Evolutionary conservation across 176 grass and related monocot genomes (phyloP), one percentile per base, ranked within the genome.

Genomic region (Raddia guianensis): DNA sequence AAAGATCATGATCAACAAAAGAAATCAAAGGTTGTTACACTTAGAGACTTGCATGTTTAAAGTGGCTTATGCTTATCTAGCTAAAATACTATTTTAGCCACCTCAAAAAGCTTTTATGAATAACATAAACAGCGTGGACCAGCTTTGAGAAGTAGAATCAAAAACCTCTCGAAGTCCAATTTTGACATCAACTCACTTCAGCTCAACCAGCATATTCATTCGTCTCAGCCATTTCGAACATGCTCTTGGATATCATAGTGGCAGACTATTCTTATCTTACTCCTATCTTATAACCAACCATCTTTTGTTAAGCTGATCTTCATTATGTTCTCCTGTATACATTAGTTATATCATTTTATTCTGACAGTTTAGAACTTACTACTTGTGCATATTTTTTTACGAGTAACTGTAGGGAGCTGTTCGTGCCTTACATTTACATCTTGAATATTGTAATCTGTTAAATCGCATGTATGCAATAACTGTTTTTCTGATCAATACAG

Each of bases 1-100:
- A 99, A 96, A 91, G 97, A 99, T 48, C 89, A 88, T 72, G 88
- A 93, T 64, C 97, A 96, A 66, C 91, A 93, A 84, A 90, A 88
- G 76, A 96, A 93, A 84, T 84, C 82, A 78, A 95, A 99, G 93
- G 97, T 99, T 77, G 78, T 65, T 44, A 71, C 44, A 74, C 32
- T 63, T 66, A 20, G 7, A 86, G 20, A 66, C 63, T 46, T 61
- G 5, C 34, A 79, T 69, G 52, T 27, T 55, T 66, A 67, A 19
- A 72, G 47, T 37, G 20, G 27, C 27, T 27, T 27, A 27, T 27
- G 27, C 27, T 27, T 27, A 27, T 27, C 1, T 27, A 27, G 27
- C 27, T 27, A 27, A 27, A 27, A 27, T 27, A 27, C 27, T 27
- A 27, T 27, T 0, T 27, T 27, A 27, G 27, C 27, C 27, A 27